Evolutionary conservation across 352 stramenopile species (phyloP).

Genomic region (Globisporangium paroecandrum): DNA sequence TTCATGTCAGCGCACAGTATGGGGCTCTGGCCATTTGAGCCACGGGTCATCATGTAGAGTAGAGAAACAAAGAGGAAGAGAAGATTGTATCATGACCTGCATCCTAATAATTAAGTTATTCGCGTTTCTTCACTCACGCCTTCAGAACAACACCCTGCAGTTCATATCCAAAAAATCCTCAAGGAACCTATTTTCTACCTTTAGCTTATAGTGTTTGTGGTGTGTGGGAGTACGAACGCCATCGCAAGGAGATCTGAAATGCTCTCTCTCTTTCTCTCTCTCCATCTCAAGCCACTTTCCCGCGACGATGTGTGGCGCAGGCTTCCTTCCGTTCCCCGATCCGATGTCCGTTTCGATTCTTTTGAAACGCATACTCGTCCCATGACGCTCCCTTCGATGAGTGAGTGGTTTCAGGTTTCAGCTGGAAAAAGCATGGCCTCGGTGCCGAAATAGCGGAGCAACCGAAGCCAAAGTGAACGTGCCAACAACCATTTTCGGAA

Average conservation of each 20-base stretch:
- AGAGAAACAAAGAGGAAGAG: background rate
- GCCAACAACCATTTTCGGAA: background rate
- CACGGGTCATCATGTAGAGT: constrained; percentile 5
- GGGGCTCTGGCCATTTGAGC: constrained; percentile 13
- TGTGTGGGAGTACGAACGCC: too few species aligned
- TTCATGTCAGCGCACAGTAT: background rate
- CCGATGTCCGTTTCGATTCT: background rate
- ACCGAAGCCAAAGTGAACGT: background rate
- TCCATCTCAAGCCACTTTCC: background rate
- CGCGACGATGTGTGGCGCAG: too few species aligned
- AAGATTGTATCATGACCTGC: background rate
- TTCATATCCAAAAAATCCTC: too few species aligned
- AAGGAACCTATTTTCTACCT: too few species aligned
- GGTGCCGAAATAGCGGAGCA: background rate
- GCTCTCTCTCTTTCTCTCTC: too few species aligned
- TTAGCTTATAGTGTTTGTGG: too few species aligned
- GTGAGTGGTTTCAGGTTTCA: background rate
- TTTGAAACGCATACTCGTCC: background rate
- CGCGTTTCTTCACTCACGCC: too few species aligned
- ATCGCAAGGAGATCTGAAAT: too few species aligned
- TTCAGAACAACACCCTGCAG: too few species aligned
- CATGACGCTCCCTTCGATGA: background rate
- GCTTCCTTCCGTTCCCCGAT: too few species aligned
- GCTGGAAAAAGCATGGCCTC: background rate
- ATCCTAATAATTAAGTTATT: constrained; percentile 2